Base-by-base conservation (phyloP, 805 yeast genomes). In the Diddensiella santjacobensis region DNA sequence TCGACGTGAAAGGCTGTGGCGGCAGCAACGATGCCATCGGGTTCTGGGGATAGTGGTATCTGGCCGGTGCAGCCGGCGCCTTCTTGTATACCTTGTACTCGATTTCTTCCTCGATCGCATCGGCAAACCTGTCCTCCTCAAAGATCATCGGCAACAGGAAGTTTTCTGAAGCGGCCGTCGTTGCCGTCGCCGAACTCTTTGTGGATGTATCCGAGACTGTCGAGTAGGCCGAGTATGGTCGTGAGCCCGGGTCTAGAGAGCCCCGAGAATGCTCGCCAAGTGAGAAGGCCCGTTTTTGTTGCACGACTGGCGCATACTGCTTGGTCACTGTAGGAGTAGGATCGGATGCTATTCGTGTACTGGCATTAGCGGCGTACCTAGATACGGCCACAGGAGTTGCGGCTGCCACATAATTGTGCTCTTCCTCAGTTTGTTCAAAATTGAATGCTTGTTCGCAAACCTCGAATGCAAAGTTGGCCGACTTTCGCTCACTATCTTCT, bases 121-220 rank as follows among this genome's bases (percentile, higher is more conserved):
- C 69, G 2, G 69, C 68, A 48, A 68, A 67, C 40, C 68, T 42
- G 44, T 66, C 71, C 37, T 68, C 71, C 42, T 68, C 71, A 44
- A 68, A 68, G 22, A 67, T 66, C 69, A 66, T 66, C 1, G 71
- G 71, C 53, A 68, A 46, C 20, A 65, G 48, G 43, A 58, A 62
- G 10, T 42, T 42, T n/a, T 40, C 29, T 4, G 11, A 42, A n/a
- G 33, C 10, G 11, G 24, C 4, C 8, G 47, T 44, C 13, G 31
- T 26, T 11, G 40, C 46, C 24, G 40, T 22, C 10, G 42, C 22
- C 10, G 55, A 40, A 17, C 38, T 38, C 20, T 42, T 33, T 6
- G 15, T 15, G 13, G 45, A 48, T 19, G 30, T 23, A 22, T 26
- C 20, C 37, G 47, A 41, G 22, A 36, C 35, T 11, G 47, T 24